Percentiles rank a stretch among this genome's conserved stretches.
These are phyloP conservation scores for Aspergillus conjunctus DNA, from an alignment of 495 filamentous ascomycete species.

Conservation along the genomic window DNA sequence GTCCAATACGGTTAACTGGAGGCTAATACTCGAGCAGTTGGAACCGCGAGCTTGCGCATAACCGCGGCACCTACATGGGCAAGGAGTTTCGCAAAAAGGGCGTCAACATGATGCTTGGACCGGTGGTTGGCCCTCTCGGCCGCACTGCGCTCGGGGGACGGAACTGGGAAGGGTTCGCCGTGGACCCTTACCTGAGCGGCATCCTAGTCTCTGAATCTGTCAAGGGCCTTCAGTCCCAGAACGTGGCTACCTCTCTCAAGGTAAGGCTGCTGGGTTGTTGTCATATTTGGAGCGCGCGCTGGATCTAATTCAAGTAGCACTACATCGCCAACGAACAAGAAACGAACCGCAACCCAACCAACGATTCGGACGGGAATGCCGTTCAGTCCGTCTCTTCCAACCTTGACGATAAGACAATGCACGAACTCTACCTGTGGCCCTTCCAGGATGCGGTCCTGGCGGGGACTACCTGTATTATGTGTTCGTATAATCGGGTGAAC, in stretches of 20 bases:
- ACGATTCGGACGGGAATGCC: conserved; percentile 46
- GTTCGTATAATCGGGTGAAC: conserved; percentile 65
- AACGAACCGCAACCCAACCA: conserved; percentile 58
- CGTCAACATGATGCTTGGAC: conserved; percentile 57
- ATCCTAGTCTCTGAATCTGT: conserved; percentile 60
- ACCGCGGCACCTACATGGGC: conserved; percentile 55
- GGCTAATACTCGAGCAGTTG: conserved; percentile 40
- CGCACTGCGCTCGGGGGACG: conserved; percentile 77
- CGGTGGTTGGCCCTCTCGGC: conserved; percentile 72
- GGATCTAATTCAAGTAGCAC: conserved; percentile 52
- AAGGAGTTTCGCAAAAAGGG: conserved; percentile 60
- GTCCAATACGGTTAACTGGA: conserved; percentile 8
- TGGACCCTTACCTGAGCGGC: conserved; percentile 70
- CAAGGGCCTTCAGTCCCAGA: conserved; percentile 67
- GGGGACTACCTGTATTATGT: conserved; percentile 58
- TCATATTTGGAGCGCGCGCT: neutral
- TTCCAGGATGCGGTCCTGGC: conserved; percentile 58
- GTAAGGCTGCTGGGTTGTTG: conserved; percentile 34
- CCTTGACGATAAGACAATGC: conserved; percentile 68
- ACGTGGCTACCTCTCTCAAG: conserved; percentile 73
- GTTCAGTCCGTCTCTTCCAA: conserved; percentile 51
- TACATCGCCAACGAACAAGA: conserved; percentile 83
- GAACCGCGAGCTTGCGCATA: conserved; percentile 54
- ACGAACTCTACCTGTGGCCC: conserved; percentile 72
- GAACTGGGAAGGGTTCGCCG: conserved; percentile 83